Base-by-base conservation (phyloP, 441 rosid genomes). In the Viola pubescens region DNA sequence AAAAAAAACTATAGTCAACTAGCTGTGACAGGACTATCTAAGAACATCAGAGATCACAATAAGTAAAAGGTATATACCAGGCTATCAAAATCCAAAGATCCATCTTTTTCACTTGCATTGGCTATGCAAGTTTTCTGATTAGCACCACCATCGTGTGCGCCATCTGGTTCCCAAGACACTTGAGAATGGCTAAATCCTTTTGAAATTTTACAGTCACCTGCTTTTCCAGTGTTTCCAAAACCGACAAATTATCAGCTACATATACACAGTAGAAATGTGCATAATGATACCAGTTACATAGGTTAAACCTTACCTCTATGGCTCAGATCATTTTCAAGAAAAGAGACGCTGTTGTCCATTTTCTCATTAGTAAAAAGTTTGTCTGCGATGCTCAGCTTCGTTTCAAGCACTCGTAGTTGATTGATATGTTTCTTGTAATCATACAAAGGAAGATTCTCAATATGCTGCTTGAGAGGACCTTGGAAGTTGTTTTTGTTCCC, bases 381-480 rank as follows among this genome's bases (percentile, higher is more conserved):
- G 40, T 56, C 59, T 1, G 60, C 54, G 5, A 49, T 38, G 43
- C n/a, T 55, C 44, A 58, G 62, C 70, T 43, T 49, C 56, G 58
- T 52, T 41, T 61, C 58, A n/a, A 58, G 38, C 37, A 49, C 41
- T 58, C 71, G 72, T 44, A 34, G 38, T 57, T 57, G 75, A 48
- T 60, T 59, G 2, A 47, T 53, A 2, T 57, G 54, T 45, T 54
- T 68, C 58, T 44, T 60, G 48, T 48, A 9, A 54, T 51, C 63
- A 42, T 57, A 64, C 65, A 37, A 65, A 9, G 61, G 54, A 14
- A 71, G 60, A 52, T 71, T 63, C 38, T 80, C 87, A 0, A 65
- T 9, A 52, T 59, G 68, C 52, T 62, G 73, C 70, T 63, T 72
- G 59, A 37, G 34, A n/a, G 82, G 69, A 73, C 78, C 75, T 54